phyloP scores from a whole-genome alignment of 345 rosid genomes.

The Iberis pinnata region DNA sequence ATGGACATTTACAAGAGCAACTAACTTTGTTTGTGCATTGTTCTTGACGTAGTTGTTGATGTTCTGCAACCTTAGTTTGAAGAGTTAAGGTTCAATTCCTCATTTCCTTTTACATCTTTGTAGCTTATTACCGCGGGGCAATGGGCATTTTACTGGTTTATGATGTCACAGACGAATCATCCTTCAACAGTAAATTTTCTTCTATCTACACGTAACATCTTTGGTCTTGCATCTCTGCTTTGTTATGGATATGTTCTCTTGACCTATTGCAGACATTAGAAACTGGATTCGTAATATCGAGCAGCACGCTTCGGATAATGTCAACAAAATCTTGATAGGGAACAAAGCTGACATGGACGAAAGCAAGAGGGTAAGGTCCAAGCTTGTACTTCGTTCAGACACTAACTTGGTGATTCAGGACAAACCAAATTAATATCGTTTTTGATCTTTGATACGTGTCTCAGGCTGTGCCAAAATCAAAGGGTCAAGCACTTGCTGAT shows the following conservation, averaged over 20 bases:
- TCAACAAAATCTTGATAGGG: conserved; percentile 91
- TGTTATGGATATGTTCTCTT: conserved; percentile 22
- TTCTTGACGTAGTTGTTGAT: no score
- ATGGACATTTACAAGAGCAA: no score
- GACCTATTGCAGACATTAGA: conserved; percentile 66
- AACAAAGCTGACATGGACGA: conserved; percentile 99
- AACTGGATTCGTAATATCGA: conserved; percentile 99
- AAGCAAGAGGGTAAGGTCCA: conserved; percentile 75
- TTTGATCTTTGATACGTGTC: background rate
- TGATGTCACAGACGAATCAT: conserved; percentile 88
- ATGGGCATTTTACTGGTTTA: conserved; percentile 90
- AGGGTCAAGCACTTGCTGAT: conserved; percentile 98
- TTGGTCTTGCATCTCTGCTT: conserved; percentile 1
- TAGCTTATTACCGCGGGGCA: conserved; percentile 92
- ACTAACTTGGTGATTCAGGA: background rate
- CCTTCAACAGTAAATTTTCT: conserved; percentile 67
- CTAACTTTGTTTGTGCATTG: no score
- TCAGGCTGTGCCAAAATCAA: conserved; percentile 92
- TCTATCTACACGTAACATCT: conserved; percentile 5
- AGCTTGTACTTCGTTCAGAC: background rate
- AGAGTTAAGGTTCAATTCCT: background rate
- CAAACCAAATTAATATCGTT: background rate
- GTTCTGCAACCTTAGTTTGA: background rate
- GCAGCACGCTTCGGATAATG: conserved; percentile 98
- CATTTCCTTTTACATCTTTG: conserved; percentile 8